These are phyloP conservation scores for Dendrocalamus sinicus DNA, from an alignment of 176 grass and related monocot species.

Conservation along the genomic window DNA sequence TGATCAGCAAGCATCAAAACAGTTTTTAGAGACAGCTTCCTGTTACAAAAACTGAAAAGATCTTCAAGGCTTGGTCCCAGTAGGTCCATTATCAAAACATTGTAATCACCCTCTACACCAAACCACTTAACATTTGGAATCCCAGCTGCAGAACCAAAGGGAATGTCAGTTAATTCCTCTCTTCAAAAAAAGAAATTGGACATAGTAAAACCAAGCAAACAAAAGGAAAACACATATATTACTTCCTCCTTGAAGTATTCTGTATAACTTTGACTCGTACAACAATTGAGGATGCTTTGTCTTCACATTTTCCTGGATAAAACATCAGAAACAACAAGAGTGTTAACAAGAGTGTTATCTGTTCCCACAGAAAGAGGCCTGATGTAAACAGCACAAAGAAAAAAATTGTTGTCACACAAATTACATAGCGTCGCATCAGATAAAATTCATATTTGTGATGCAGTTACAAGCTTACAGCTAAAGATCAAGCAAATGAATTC, in stretches of 20 bases:
- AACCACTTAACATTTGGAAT: conserved; percentile 87
- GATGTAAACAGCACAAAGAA: conserved; percentile 23
- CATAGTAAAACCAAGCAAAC: background rate
- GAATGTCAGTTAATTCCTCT: background rate
- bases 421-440: background rate
- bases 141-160: conserved; percentile 56
- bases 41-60: conserved; percentile 78
- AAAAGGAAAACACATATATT: conserved; percentile 27
- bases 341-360: background rate
- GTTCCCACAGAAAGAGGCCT: background rate
- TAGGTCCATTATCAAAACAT: conserved; percentile 83
- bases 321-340: conserved; percentile 29
- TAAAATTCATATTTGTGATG: background rate
- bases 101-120: conserved; percentile 90
- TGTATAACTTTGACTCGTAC: conserved; percentile 81
- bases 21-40: conserved; percentile 87
- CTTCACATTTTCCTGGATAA: conserved; percentile 76
- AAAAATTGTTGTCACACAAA: background rate
- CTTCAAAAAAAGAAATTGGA: background rate
- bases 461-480: background rate
- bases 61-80: conserved; percentile 88
- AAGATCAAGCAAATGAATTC: background rate
- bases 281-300: conserved; percentile 84
- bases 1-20: conserved; percentile 93
- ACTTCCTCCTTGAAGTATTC: conserved; percentile 91